Conservation (phyloP, 495 filamentous ascomycete genomes). For the Letharia columbiana region DNA sequence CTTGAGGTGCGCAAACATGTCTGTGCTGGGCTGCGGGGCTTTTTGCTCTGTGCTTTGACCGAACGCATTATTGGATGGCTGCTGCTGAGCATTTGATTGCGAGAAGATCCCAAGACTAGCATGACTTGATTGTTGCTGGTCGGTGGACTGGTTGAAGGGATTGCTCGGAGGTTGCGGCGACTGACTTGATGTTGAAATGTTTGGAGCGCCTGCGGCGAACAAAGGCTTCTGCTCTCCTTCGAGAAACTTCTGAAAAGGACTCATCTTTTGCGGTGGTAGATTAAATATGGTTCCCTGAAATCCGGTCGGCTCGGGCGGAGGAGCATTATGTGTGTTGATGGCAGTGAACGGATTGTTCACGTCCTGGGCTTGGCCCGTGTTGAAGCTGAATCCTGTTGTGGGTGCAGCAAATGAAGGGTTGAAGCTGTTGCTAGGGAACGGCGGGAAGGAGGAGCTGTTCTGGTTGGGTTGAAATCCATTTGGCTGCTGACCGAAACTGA, state of each 20-base stretch:
- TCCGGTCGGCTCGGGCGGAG: conserved; percentile 22
- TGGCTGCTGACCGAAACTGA: conserved; percentile 12
- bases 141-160: conserved; percentile 6
- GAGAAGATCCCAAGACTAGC: conserved; percentile 11
- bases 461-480: conserved; percentile 9
- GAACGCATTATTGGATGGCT: conserved; percentile 24
- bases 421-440: conserved; percentile 36
- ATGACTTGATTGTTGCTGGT: conserved; percentile 12
- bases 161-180: conserved; percentile 18
- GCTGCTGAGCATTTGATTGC: conserved; percentile 17
- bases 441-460: conserved; percentile 29
- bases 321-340: conserved; percentile 20
- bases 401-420: conserved; percentile 20
- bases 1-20: conserved; percentile 30
- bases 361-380: conserved; percentile 18
- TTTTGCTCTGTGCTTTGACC: conserved; percentile 25
- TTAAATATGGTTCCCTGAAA: conserved; percentile 35
- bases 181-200: conserved; percentile 20
- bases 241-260: neutral
- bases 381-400: conserved; percentile 9
- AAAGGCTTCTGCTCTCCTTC: conserved; percentile 7
- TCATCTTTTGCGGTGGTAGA: conserved; percentile 18
- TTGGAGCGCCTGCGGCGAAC: conserved; percentile 21
- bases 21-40: conserved; percentile 18
- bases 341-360: conserved; percentile 38